A percentile compares a stretch with the other conserved stretches of the same genome.
Conservation (phyloP, 2,329 filamentous ascomycete genomes). For the Phoma herbarum region DNA sequence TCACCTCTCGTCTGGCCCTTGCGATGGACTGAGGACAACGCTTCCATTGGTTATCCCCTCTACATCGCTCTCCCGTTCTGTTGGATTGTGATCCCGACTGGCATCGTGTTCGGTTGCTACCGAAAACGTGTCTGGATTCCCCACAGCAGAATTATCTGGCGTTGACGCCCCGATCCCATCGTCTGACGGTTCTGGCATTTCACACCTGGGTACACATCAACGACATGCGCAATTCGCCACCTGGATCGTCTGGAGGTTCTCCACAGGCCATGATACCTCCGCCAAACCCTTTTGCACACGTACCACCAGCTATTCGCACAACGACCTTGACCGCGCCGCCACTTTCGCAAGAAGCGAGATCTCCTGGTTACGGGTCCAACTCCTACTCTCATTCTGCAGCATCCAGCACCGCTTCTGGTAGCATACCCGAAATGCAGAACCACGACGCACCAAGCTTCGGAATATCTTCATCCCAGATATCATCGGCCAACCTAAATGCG, state of each 20-base stretch:
- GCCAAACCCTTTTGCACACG: constrained; percentile 43
- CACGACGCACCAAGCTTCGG: constrained; percentile 50
- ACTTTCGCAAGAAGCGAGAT: constrained; percentile 42
- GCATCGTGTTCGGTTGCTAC: constrained; percentile 46
- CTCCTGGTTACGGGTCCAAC: constrained; percentile 43
- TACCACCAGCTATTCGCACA: constrained; percentile 35
- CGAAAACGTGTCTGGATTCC: constrained; percentile 41
- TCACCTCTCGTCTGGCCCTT: constrained; percentile 31
- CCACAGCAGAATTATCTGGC: constrained; percentile 35
- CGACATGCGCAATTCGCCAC: constrained; percentile 44
- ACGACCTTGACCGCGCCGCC: constrained; percentile 42
- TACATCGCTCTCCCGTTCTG: constrained; percentile 31
- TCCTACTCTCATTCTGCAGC: constrained; percentile 49
- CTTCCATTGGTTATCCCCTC: constrained; percentile 38
- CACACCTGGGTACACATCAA: constrained; percentile 24
- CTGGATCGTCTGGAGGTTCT: constrained; percentile 44
- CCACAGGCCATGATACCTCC: constrained; percentile 47
- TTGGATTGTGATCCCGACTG: constrained; percentile 31
- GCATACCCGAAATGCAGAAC: constrained; percentile 41
- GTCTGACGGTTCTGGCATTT: constrained; percentile 32
- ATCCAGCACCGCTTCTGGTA: constrained; percentile 47
- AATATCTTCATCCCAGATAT: constrained; percentile 54
- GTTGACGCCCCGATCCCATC: constrained; percentile 14
- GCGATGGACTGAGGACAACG: constrained; percentile 35
- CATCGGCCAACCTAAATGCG: constrained; percentile 66